Evolutionary conservation across 306 rosid species (phyloP).

Genomic region (Sechiopsis laciniata): DNA sequence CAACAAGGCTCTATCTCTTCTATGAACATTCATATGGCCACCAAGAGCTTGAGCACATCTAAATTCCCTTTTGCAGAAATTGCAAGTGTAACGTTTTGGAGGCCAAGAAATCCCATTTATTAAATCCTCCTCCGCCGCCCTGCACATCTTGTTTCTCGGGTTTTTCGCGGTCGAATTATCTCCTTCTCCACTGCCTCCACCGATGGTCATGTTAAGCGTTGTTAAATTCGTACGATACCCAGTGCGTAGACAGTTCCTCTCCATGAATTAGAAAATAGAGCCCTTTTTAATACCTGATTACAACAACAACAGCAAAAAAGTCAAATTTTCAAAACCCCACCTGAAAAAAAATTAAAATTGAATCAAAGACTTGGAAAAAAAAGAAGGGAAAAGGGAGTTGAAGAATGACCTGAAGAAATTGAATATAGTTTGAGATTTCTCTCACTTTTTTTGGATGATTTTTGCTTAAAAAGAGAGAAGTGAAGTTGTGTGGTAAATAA

Average conservation of each 20-base stretch:
- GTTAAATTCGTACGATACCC: constrained; percentile 5
- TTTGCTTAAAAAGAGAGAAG: neutral
- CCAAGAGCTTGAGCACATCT: constrained; percentile 97
- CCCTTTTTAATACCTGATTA: neutral
- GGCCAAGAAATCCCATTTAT: constrained; percentile 82
- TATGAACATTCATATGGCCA: constrained; percentile 94
- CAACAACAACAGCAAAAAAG: neutral
- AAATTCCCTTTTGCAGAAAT: constrained; percentile 83
- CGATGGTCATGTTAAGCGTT: neutral
- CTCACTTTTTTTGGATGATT: too few relatives aligned
- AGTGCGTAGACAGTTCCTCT: constrained; percentile 9
- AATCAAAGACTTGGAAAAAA: neutral
- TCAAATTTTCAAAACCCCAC: neutral
- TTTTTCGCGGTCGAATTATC: constrained; percentile 4
- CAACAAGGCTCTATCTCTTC: constrained; percentile 84
- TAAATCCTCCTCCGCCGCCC: constrained; percentile 31
- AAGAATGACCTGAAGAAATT: neutral
- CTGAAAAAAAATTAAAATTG: neutral
- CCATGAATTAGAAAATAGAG: constrained; percentile 3
- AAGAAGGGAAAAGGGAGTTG: neutral
- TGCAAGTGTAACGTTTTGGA: constrained; percentile 75
- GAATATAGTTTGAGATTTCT: neutral
- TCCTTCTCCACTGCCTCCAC: neutral
- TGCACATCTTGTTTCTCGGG: neutral
- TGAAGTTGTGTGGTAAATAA: too few relatives aligned